These are phyloP conservation scores for Diplotaxis tenuifolia DNA, from an alignment of 345 rosid genomes.

Conservation along the genomic window DNA sequence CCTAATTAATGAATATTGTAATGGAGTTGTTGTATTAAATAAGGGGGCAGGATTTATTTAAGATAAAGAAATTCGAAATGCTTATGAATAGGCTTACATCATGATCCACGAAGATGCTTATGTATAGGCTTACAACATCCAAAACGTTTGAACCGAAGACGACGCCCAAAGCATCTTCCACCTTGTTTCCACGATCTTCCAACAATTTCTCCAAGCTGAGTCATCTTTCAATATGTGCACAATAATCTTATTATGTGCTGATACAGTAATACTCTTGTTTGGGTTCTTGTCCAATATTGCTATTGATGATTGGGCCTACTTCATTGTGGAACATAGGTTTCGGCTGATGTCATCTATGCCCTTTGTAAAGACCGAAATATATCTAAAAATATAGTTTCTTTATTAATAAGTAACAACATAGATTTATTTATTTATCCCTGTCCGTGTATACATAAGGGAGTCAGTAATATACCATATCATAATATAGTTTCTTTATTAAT, in stretches of 20 bases:
- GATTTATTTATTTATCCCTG: not conserved
- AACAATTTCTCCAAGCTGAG: constrained; percentile 11
- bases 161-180: constrained; percentile 3
- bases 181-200: constrained; percentile 19
- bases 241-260: not conserved
- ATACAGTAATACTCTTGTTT: constrained; percentile 3
- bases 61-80: constrained; percentile 34
- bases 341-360: no score
- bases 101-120: not conserved
- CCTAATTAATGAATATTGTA: constrained; percentile 1
- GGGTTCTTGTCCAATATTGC: not conserved
- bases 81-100: constrained; percentile 14
- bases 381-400: not conserved
- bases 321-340: no score
- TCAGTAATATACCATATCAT: constrained; percentile 41
- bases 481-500: no score
- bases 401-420: not conserved
- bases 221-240: constrained; percentile 20
- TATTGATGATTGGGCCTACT: constrained; percentile 16
- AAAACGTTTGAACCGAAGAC: not conserved
- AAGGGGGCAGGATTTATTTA: not conserved
- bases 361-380: no score
- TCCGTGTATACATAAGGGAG: not conserved
- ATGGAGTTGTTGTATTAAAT: constrained; percentile 23
- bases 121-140: not conserved